Evolutionary conservation across 768 basidiomycete genomes (phyloP), one percentile per base, ranked within the genome.

Genomic region (Amylocystis lapponica): DNA sequence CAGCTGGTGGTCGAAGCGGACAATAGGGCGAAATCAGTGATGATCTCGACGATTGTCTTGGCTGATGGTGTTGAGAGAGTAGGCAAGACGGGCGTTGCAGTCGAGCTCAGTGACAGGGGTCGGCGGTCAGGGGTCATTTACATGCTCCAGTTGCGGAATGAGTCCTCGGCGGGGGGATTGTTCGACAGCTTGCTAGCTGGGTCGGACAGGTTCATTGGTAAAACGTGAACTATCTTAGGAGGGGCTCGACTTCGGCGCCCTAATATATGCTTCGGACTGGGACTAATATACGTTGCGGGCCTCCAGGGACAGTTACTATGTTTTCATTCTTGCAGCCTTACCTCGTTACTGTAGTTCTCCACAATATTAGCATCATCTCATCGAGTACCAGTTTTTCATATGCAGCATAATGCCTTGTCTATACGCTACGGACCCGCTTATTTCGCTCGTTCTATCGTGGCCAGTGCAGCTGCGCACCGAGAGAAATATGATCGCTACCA

Each of bases 11-110:
- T 97, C 23, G 86, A 93, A 64, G 78, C 83, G 7, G 89, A 93
- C 49, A 76, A 74, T 54, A 85, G 78, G 59, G 76, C 81, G 43
- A 83, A 82, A 54, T 71, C 80, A 4, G 70, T 91, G 52, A 63
- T 98, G 31, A 93, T 99, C 50, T 95, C 91, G 31, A 97, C 96
- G 5, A 96, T 98, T 49, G 89, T 99, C 23, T 70, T 97, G 39
- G 90, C 84, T 4, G 94, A 97, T 61, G 96, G 94, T 7, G 95
- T 98, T 21, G 96, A 99, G 66, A 75, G 95, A 35, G 95, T 99
- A n/a, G 96, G 90, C 17, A 97, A 95, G 68, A 98, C 95, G 2
- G 96, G 96, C 12, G 85, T 99, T 30, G 96, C 96, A 34, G 84
- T 99, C 49, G 95, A 98, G 64, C 67, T 99, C 39, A 93, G 89